These are phyloP conservation scores for Aspergillus baeticus DNA, from an alignment of 495 filamentous ascomycete genomes.

Conservation along the genomic window DNA sequence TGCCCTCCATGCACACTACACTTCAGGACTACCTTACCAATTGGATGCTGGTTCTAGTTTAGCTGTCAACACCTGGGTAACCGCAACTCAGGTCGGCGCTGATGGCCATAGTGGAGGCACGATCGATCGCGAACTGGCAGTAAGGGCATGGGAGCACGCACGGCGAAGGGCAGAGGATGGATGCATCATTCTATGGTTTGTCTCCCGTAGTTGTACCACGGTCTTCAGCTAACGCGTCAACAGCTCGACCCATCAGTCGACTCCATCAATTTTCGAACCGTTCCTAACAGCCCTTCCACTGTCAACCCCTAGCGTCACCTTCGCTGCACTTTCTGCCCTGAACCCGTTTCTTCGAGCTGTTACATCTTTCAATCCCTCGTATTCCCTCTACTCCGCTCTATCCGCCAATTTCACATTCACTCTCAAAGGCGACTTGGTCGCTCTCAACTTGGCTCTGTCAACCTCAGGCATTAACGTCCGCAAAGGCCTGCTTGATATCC, in stretches of 20 bases:
- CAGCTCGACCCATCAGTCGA: conserved; percentile 85
- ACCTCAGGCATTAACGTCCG: conserved; percentile 84
- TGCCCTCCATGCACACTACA: conserved; percentile 84
- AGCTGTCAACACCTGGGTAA: conserved; percentile 94
- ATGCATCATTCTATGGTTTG: conserved; percentile 84
- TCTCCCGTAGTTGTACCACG: neutral
- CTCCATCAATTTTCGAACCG: conserved; percentile 78
- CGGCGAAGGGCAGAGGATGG: conserved; percentile 92
- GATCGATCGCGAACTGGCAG: conserved; percentile 74
- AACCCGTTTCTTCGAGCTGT: conserved; percentile 84
- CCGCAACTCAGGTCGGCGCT: conserved; percentile 61
- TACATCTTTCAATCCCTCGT: conserved; percentile 84
- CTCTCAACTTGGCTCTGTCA: conserved; percentile 74
- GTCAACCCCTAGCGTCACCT: conserved; percentile 67
- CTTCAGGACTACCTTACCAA: conserved; percentile 73
- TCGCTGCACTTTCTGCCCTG: conserved; percentile 73
- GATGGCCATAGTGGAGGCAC: conserved; percentile 72
- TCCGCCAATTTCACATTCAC: conserved; percentile 78
- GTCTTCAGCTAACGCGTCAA: neutral
- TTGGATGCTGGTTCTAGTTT: conserved; percentile 90
- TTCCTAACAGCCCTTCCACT: conserved; percentile 81
- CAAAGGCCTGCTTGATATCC: conserved; percentile 78
- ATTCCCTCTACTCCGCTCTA: conserved; percentile 77
- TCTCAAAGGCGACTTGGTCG: conserved; percentile 73
- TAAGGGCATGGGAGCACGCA: conserved; percentile 95